These are phyloP conservation scores for Gastrolobium villosum DNA, from an alignment of 306 rosid species.

Conservation along the genomic window DNA sequence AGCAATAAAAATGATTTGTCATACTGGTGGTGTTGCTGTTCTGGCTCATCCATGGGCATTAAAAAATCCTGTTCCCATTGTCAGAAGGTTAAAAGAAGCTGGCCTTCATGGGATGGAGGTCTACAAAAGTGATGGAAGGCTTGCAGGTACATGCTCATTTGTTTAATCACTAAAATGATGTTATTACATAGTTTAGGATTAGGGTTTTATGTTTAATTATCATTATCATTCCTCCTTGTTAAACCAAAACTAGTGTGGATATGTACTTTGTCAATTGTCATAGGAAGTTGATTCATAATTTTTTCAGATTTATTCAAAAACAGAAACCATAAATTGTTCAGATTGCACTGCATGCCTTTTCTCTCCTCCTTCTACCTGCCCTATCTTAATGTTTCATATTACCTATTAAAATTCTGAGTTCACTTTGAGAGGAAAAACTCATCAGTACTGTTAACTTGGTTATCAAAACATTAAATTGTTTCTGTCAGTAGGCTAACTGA, in stretches of 20 bases:
- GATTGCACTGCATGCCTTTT: background rate
- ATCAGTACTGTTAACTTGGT: background rate
- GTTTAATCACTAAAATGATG: slow-evolving; percentile 25
- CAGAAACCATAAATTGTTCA: background rate
- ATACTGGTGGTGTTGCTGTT: slow-evolving; percentile 93
- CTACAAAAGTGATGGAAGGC: slow-evolving; percentile 88
- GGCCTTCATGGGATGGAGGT: slow-evolving; percentile 99
- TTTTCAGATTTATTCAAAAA: background rate
- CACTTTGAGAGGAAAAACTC: background rate
- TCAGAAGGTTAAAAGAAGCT: slow-evolving; percentile 84
- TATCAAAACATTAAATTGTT: slow-evolving; percentile 16
- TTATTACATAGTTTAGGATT: slow-evolving; percentile 26
- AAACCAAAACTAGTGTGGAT: slow-evolving; percentile 33
- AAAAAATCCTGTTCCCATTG: slow-evolving; percentile 74
- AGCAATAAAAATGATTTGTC: slow-evolving; percentile 77
- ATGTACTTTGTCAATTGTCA: slow-evolving; percentile 26
- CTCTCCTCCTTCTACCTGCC: background rate
- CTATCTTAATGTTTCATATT: background rate
- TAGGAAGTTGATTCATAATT: background rate
- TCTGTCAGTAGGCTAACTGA: background rate
- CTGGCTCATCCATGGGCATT: slow-evolving; percentile 99
- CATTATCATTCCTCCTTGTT: slow-evolving; percentile 24
- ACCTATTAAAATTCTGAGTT: background rate
- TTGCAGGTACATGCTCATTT: slow-evolving; percentile 66
- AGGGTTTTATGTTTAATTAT: too few species aligned